Conservation (phyloP, 1,139 yeast genomes). For the Kodamaea fungicola region DNA sequence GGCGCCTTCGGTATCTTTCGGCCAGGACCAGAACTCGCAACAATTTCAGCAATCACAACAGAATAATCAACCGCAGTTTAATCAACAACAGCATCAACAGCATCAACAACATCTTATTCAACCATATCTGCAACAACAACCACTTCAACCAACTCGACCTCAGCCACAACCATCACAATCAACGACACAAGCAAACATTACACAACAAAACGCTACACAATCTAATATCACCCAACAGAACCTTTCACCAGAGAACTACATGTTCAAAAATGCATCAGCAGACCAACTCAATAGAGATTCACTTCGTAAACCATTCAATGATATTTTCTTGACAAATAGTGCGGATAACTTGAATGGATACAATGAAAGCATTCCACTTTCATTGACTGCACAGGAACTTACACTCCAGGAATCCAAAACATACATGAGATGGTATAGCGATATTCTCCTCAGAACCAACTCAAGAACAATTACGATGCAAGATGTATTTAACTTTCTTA, state of each 20-base stretch:
- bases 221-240: neutral
- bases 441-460: slow-evolving; percentile 56
- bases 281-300: slow-evolving; percentile 2
- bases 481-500: slow-evolving; percentile 62
- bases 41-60: neutral
- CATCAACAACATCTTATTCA: neutral
- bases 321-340: slow-evolving; percentile 5
- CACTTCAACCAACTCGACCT: neutral
- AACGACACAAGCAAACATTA: neutral
- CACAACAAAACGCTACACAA: neutral
- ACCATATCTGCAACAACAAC: neutral
- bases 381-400: slow-evolving; percentile 59
- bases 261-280: slow-evolving; percentile 6
- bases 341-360: slow-evolving; percentile 7
- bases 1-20: slow-evolving; percentile 36
- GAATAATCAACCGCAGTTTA: neutral
- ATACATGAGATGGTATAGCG: slow-evolving; percentile 75
- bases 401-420: slow-evolving; percentile 66
- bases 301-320: neutral
- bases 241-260: slow-evolving; percentile 3
- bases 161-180: neutral
- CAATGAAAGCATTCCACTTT: slow-evolving; percentile 45
- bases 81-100: slow-evolving; percentile 1
- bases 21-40: slow-evolving; percentile 8
- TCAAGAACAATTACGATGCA: slow-evolving; percentile 53